Evolutionary conservation across 1,284 basidiomycete species (phyloP), one percentile per base, ranked within the genome.

Genomic region (Naganishia cerealis): DNA sequence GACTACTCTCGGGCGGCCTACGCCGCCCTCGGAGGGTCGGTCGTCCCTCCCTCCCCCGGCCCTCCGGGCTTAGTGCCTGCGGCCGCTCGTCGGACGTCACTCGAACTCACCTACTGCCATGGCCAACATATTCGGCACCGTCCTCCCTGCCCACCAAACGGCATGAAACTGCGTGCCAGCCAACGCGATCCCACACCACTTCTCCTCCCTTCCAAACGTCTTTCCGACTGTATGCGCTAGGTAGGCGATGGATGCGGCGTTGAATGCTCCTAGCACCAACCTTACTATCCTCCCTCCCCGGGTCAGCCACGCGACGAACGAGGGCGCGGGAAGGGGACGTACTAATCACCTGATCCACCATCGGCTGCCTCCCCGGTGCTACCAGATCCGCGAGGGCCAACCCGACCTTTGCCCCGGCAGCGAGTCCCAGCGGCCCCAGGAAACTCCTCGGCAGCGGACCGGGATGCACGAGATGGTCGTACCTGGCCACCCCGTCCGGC

Each of bases 121-220:
- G 3, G 93, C 93, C 71, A 94, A 87, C 86, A 94, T 94, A 78
- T 99, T 99, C 0, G 95, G 94, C 16, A 97, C 81, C 0, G 95
- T 96, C 56, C 95, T 83, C 3, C 92, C 87, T 81, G 92, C 90
- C 88, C 93, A 99, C 79, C 93, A 99, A 3, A 88, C 87, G 13
- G 94, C 79, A 78, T 98, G 95, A 77, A 97, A 98, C 77, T 96
- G 93, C 0, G 87, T 86, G 68, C 87, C 85, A 1, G 88, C 87
- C 26, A 96, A 76, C 0, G 92, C 68, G 0, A 86, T 78, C 76
- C 89, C 93, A 73, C 87, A 84, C 9, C 84, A 75, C 5, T 87
- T 82, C 0, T 87, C 84, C 3, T 78, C 76, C 2, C 81, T 78
- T 8, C 90, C 90, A 72, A 88, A 94, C 15, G 88, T 85, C 10